Conservation (phyloP, 2,329 filamentous ascomycete species). For the Penicillium sp. region DNA sequence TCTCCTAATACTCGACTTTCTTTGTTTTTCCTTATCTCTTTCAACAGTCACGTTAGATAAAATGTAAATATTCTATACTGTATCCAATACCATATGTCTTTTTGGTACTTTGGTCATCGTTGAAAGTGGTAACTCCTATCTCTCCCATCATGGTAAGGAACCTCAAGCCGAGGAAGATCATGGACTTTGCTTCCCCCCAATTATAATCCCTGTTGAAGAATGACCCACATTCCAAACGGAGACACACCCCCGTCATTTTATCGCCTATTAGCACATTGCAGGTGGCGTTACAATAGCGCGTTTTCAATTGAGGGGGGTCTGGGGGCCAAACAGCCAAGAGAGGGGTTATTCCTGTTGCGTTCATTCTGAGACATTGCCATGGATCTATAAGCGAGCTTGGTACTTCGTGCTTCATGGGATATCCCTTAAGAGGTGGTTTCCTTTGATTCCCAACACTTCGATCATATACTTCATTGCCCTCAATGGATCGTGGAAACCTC, state of each 20-base stretch:
- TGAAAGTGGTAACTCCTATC: no score
- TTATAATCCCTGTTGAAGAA: background rate
- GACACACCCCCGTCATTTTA: background rate
- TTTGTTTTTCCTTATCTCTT: background rate
- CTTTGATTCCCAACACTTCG: background rate
- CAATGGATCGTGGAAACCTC: slow-evolving; percentile 6
- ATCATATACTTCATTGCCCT: background rate
- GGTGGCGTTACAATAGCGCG: background rate
- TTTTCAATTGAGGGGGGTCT: background rate
- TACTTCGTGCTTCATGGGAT: background rate
- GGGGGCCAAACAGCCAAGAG: background rate
- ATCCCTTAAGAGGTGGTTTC: background rate
- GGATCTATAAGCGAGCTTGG: background rate
- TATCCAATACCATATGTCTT: background rate
- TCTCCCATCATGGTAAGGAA: no score
- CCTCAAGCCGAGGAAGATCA: no score
- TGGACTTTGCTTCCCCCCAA: no score
- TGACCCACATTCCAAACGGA: background rate
- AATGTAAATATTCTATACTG: background rate
- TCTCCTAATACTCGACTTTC: background rate
- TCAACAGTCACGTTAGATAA: background rate
- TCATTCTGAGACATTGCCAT: background rate
- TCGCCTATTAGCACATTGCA: background rate
- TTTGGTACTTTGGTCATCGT: background rate
- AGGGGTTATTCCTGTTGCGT: no score